These are phyloP conservation scores for Scheffersomyces lignicola DNA, from an alignment of 1,139 yeast genomes.

Conservation along the genomic window DNA sequence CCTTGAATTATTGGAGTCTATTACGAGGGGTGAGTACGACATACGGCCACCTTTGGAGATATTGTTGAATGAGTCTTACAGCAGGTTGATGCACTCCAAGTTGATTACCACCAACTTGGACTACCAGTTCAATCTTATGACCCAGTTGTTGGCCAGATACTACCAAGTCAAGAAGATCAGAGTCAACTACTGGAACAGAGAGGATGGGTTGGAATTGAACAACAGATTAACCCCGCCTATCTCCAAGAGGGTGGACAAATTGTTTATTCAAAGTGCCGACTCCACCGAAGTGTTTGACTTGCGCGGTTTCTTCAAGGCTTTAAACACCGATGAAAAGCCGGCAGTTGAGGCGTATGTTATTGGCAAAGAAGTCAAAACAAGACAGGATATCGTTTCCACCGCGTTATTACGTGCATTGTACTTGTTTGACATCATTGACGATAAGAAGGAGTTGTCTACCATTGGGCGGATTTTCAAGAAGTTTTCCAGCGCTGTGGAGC, in stretches of 20 bases:
- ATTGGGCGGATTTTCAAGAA: constrained; percentile 58
- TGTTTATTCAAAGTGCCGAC: constrained; percentile 30
- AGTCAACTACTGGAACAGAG: constrained; percentile 61
- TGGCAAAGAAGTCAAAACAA: constrained; percentile 29
- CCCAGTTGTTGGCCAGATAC: constrained; percentile 78
- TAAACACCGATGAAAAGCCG: constrained; percentile 14
- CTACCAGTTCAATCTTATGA: constrained; percentile 63
- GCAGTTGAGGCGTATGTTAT: constrained; percentile 13
- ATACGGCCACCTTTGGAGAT: constrained; percentile 76
- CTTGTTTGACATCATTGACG: constrained; percentile 55
- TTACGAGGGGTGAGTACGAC: constrained; percentile 62
- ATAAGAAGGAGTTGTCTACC: constrained; percentile 42
- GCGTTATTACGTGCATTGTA: constrained; percentile 58
- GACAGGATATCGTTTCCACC: constrained; percentile 61
- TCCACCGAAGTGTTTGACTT: constrained; percentile 32
- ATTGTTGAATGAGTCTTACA: constrained; percentile 58
- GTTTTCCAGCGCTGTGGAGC: constrained; percentile 15
- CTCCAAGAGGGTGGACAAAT: constrained; percentile 28
- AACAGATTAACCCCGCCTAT: constrained; percentile 52
- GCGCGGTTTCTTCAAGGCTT: constrained; percentile 31
- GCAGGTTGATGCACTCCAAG: constrained; percentile 48
- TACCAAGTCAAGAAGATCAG: constrained; percentile 74
- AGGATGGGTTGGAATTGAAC: constrained; percentile 45
- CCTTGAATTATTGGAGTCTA: constrained; percentile 63
- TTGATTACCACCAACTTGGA: constrained; percentile 53